These are phyloP conservation scores for Ganoderma multipileum DNA, from an alignment of 1,284 basidiomycete species.

Conservation along the genomic window DNA sequence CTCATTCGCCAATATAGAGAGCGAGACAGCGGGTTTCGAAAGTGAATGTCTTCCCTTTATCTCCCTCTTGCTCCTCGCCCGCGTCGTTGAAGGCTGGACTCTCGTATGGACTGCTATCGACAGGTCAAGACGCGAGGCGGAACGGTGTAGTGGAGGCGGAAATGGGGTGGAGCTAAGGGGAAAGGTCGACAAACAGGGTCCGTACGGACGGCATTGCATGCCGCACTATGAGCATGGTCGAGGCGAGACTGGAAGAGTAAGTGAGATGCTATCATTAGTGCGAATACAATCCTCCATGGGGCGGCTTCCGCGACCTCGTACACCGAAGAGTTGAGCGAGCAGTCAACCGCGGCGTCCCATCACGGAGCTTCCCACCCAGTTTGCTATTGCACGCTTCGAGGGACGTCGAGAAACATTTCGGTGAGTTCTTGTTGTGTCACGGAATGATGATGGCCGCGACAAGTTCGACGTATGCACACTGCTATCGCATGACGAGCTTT, in stretches of 20 bases:
- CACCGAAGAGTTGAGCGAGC: background rate
- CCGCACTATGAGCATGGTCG: background rate
- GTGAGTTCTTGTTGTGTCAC: background rate
- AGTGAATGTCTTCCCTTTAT: background rate
- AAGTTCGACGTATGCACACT: background rate
- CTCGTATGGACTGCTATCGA: background rate
- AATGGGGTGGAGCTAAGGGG: background rate
- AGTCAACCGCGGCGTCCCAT: background rate
- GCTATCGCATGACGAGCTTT: background rate
- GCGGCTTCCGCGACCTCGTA: background rate
- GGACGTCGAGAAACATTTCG: background rate
- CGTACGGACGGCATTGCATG: background rate
- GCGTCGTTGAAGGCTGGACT: background rate
- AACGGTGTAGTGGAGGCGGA: background rate
- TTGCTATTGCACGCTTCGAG: background rate
- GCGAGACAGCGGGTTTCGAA: background rate
- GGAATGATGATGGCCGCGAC: background rate
- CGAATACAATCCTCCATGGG: background rate
- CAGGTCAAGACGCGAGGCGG: background rate
- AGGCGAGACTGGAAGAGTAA: background rate
- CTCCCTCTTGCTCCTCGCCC: background rate
- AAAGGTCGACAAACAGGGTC: background rate
- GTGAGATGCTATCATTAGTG: background rate
- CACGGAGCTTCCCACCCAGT: too few species aligned
- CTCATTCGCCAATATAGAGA: background rate